phyloP scores from a whole-genome alignment of 2,329 filamentous ascomycete genomes.

The Fusarium gaditjirri region DNA sequence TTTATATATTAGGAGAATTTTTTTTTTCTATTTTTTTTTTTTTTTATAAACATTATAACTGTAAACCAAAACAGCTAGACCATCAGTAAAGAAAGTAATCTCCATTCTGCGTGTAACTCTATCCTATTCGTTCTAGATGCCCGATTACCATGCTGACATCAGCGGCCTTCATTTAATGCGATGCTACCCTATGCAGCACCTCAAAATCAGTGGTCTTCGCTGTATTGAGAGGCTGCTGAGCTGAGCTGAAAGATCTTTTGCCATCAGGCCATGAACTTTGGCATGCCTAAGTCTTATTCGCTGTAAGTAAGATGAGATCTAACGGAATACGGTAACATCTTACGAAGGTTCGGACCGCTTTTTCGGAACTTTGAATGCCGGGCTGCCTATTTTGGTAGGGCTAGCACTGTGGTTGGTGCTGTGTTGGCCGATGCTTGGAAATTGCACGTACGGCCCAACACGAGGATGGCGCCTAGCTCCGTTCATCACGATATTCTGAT shows the following conservation, averaged over 20 bases:
- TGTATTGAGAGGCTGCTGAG: not conserved
- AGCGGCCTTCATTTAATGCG: not conserved
- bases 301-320: not conserved
- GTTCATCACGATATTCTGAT: too few species aligned
- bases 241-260: not conserved
- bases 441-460: too few species aligned
- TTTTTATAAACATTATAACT: fast-evolving
- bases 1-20: not conserved
- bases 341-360: not conserved
- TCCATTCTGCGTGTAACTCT: not conserved
- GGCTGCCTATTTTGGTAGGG: not conserved
- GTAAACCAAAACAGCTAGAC: not conserved
- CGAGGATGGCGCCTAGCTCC: too few species aligned
- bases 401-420: not conserved
- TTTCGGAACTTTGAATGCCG: not conserved
- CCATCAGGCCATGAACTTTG: fast-evolving
- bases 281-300: not conserved
- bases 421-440: too few species aligned
- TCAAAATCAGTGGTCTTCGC: not conserved
- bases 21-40: fast-evolving
- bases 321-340: not conserved
- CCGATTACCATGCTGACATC: not conserved
- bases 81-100: fast-evolving
- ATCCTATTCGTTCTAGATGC: not conserved
- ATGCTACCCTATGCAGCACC: not conserved